Base-by-base conservation (phyloP, 805 yeast species). In the Kodamaea neixiangensis region DNA sequence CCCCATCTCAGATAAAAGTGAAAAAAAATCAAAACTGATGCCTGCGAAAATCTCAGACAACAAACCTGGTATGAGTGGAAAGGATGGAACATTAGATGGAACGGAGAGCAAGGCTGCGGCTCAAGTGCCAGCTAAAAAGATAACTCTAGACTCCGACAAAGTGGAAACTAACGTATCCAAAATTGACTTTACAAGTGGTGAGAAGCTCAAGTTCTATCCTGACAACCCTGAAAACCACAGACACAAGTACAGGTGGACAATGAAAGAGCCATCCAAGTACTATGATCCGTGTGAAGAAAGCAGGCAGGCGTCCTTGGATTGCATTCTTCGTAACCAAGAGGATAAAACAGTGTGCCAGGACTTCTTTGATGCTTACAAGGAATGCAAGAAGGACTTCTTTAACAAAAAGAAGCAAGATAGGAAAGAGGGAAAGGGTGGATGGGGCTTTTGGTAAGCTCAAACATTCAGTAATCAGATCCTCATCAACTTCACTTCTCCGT, bases 201-300 rank as follows among this genome's bases (percentile, higher is more conserved):
- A 82, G 3, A 72, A 81, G 15, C 78, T 74, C 65, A 84, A 83
- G 62, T 86, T 82, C 62, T 90, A 87, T 61, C 98, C 98, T 0
- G 99, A 94, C 57, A 83, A 84, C 49, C 98, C 98, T 19, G 83
- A 87, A 7, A 81, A 85, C 37, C 78, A 81, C 47, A 70, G 81
- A 20, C 92, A 89, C 64, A 84, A 83, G 61, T 79, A 79, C 54
- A 75, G 82, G 51, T 91, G 91, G 75, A 75, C 83, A 0, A 71
- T 81, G 66, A 92, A 93, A 61, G 92, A 81, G 31, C 86, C 96
- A 3, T 85, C 96, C 5, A 82, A 87, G 64, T 94, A 78, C 67
- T 93, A 87, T 62, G 97, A 93, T 64, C 99, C 99, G 0, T 93
- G 99, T 68, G 87, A 85, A 44, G 94, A 91, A 62, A 85, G 94